Conservation (phyloP, 2,329 filamentous ascomycete species). For the Fusarium sp. region DNA sequence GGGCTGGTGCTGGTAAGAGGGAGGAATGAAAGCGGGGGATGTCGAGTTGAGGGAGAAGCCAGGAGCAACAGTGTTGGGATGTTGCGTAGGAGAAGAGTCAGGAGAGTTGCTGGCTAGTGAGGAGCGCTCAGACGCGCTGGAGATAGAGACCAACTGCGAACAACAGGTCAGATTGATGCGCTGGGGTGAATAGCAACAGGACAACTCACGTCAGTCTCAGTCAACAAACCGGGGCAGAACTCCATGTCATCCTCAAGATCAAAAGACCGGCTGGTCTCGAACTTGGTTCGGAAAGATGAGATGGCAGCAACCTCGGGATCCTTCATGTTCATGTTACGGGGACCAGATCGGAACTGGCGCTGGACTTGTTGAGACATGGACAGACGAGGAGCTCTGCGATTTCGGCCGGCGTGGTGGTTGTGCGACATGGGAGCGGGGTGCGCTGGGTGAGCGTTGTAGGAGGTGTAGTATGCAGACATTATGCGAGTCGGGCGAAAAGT, state of each 20-base stretch:
- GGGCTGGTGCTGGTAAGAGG: slow-evolving; percentile 72
- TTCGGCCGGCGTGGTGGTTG: slow-evolving; percentile 85
- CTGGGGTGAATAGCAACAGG: slow-evolving; percentile 25
- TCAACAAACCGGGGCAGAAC: slow-evolving; percentile 92
- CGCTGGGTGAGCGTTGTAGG: slow-evolving; percentile 69
- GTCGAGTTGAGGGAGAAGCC: slow-evolving; percentile 78
- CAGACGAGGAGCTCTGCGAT: slow-evolving; percentile 83
- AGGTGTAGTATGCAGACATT: slow-evolving; percentile 75
- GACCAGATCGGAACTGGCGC: slow-evolving; percentile 81
- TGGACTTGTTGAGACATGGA: slow-evolving; percentile 84
- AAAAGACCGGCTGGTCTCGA: slow-evolving; percentile 92
- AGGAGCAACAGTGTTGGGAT: slow-evolving; percentile 81
- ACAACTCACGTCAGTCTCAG: slow-evolving; percentile 86
- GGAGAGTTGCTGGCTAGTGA: slow-evolving; percentile 95
- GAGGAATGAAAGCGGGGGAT: slow-evolving; percentile 73
- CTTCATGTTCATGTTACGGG: slow-evolving; percentile 83
- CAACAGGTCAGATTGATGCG: slow-evolving; percentile 50
- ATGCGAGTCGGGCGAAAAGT: slow-evolving; percentile 42
- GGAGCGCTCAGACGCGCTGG: slow-evolving; percentile 92
- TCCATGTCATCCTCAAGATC: slow-evolving; percentile 96
- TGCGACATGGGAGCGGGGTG: slow-evolving; percentile 72
- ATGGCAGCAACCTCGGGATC: slow-evolving; percentile 81
- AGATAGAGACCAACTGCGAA: slow-evolving; percentile 85
- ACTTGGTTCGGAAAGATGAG: slow-evolving; percentile 83
- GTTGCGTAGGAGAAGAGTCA: slow-evolving; percentile 89